phyloP scores from a whole-genome alignment of 1,284 basidiomycete genomes.

The Afroboletus lepidellus region DNA sequence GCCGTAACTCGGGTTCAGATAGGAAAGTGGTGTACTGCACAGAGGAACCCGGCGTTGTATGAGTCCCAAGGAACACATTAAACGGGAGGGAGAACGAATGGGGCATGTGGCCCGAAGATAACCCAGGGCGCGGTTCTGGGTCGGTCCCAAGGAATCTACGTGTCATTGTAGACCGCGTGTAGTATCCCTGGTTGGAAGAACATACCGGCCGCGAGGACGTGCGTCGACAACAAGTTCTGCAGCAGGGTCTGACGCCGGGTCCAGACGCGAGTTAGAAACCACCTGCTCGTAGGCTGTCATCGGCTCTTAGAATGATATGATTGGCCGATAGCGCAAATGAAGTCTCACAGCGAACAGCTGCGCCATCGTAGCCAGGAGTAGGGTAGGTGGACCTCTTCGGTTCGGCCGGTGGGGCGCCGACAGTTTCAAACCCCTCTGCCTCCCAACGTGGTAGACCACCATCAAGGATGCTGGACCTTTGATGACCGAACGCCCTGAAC shows the following conservation, averaged over 20 bases:
- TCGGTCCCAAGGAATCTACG: constrained; percentile 74
- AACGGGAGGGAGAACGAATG: constrained; percentile 86
- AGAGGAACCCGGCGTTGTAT: constrained; percentile 38
- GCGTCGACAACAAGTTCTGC: constrained; percentile 87
- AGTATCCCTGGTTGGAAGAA: constrained; percentile 5
- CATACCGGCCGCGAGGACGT: constrained; percentile 72
- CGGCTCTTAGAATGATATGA: constrained; percentile 18
- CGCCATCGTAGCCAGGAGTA: constrained; percentile 48
- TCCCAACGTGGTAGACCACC: constrained; percentile 89
- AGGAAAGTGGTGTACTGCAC: constrained; percentile 66
- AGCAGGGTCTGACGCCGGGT: constrained; percentile 42
- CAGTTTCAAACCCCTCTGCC: constrained; percentile 65
- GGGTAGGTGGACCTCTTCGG: constrained; percentile 46
- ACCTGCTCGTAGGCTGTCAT: constrained; percentile 79
- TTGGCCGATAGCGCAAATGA: constrained; percentile 22
- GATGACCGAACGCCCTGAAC: constrained; percentile 87
- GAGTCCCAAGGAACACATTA: constrained; percentile 65
- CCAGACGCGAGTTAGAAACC: constrained; percentile 63
- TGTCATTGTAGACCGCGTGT: constrained; percentile 11
- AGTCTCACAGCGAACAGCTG: constrained; percentile 60
- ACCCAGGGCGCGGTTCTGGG: constrained; percentile 86
- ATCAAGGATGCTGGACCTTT: constrained; percentile 81
- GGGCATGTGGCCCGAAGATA: constrained; percentile 94
- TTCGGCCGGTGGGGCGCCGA: constrained; percentile 42
- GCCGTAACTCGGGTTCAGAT: constrained; percentile 52